Evolutionary conservation across 352 stramenopile species (phyloP).

Genomic region (Pythium sp.): DNA sequence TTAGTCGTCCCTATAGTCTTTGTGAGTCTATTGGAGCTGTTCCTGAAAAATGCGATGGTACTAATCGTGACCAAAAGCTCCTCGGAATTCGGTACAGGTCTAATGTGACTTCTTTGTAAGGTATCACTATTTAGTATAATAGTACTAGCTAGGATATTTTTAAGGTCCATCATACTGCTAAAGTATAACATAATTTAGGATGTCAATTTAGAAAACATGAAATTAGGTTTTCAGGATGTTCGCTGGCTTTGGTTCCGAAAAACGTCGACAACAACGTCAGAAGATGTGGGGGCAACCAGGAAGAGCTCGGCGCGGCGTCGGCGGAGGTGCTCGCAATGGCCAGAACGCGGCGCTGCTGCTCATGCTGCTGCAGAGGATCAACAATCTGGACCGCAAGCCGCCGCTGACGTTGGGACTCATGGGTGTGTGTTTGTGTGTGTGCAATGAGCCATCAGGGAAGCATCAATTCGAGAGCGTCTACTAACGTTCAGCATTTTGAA

Average conservation of each 20-base stretch:
- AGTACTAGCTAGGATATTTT: background rate
- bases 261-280: background rate
- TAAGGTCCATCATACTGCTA: no score
- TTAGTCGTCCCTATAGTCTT: background rate
- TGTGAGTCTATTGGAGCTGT: background rate
- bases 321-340: conserved; percentile 2
- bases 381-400: conserved; percentile 62
- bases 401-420: conserved; percentile 45
- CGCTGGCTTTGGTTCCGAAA: background rate
- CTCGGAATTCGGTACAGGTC: background rate
- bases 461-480: background rate
- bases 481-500: background rate
- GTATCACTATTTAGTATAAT: background rate
- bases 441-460: background rate
- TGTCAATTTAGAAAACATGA: no score
- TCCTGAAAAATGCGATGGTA: background rate
- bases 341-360: conserved; percentile 32
- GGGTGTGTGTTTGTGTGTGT: conserved; percentile 19
- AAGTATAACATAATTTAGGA: no score
- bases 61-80: background rate
- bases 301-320: background rate
- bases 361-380: conserved; percentile 40
- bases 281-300: conserved; percentile 7
- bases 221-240: background rate
- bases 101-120: background rate